Base-by-base conservation (phyloP, 2,329 filamentous ascomycete genomes). In the Colletotrichum gloeosporioides region DNA sequence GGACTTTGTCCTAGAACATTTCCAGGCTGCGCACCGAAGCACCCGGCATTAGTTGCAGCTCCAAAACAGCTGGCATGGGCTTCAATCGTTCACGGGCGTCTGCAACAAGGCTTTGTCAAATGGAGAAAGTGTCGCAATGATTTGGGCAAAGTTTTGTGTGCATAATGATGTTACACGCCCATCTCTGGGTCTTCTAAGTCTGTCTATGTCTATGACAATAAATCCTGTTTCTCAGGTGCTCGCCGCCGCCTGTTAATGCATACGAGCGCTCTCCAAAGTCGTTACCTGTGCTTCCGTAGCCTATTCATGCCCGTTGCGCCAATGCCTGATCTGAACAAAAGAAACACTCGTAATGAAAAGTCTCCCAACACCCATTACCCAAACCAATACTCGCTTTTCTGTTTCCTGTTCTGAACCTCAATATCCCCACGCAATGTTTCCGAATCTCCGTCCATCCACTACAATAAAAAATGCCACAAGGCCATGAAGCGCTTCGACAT, bases 201-300 rank as follows among this genome's bases (percentile, higher is more conserved):
- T 62, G 59, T 62, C 59, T 62, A 34, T 62, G 22, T 62, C 29
- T 16, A 25, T 61, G 29, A 61, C 29, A 18, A 25, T 61, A 18
- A 12, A 61, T 61, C 25, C 29, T 61, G 29, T 61, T 31, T 61
- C 25, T 61, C 3, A 3, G 3, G 22, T 31, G 57, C 16, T 27
- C 27, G 57, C 27, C 22, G 27, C 16, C 57, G 27, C 27, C 22
- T 61, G 22, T 31, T 61, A 27, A 27, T 61, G 57, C 27, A 55
- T 18, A 27, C 22, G n/a, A 44, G 53, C 25, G 53, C 25, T 13
- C 25, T 13, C 53, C 13, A 57, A 57, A 57, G 18, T 25, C 36
- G 36, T 44, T 44, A 27, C 53, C 53, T 57, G 53, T 27, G 12
- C 53, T 27, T 57, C 12, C 25, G 9, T 16, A 57, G n/a, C 22